Percentiles rank a stretch among this genome's conserved stretches.
phyloP scores from a whole-genome alignment of 1,284 basidiomycete species.

The Phellopilus nigrolimitatus region DNA sequence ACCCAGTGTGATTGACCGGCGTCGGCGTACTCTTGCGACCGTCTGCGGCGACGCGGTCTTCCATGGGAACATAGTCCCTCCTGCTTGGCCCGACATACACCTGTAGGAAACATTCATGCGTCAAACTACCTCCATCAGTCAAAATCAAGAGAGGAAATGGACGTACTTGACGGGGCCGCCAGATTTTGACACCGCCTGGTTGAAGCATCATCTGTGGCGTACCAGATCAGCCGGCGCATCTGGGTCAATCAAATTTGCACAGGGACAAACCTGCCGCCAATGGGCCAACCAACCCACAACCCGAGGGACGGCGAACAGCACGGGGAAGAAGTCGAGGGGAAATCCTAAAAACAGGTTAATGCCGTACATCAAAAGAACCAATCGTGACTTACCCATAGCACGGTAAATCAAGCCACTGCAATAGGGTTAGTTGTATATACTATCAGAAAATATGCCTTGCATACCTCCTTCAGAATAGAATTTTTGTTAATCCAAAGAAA shows the following conservation, averaged over 20 bases:
- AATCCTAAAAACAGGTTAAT: slow-evolving; percentile 49
- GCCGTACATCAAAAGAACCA: slow-evolving; percentile 8
- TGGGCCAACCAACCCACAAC: slow-evolving; percentile 89
- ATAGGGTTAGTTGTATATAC: too few relatives aligned
- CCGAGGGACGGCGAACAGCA: slow-evolving; percentile 83
- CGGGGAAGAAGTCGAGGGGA: slow-evolving; percentile 87
- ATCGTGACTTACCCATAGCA: slow-evolving; percentile 64
- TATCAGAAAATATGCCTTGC: slow-evolving; percentile 23
- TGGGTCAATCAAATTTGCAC: not conserved
- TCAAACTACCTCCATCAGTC: slow-evolving; percentile 16
- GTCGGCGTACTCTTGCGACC: slow-evolving; percentile 56
- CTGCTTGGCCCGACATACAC: slow-evolving; percentile 72
- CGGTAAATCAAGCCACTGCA: slow-evolving; percentile 78
- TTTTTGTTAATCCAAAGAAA: slow-evolving; percentile 15
- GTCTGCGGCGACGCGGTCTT: slow-evolving; percentile 51
- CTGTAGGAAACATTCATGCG: slow-evolving; percentile 30
- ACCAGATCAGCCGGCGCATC: not conserved
- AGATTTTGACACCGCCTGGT: slow-evolving; percentile 83
- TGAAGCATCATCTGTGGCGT: slow-evolving; percentile 76
- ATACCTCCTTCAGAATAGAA: slow-evolving; percentile 41
- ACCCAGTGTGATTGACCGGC: slow-evolving; percentile 72
- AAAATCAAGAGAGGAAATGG: not conserved
- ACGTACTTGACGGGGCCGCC: slow-evolving; percentile 76
- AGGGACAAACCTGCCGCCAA: slow-evolving; percentile 62
- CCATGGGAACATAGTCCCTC: slow-evolving; percentile 68